Percentiles rank a stretch among this genome's conserved stretches.
phyloP scores from a whole-genome alignment of 73 alveolate genomes.

The Uronychia binucleata region DNA sequence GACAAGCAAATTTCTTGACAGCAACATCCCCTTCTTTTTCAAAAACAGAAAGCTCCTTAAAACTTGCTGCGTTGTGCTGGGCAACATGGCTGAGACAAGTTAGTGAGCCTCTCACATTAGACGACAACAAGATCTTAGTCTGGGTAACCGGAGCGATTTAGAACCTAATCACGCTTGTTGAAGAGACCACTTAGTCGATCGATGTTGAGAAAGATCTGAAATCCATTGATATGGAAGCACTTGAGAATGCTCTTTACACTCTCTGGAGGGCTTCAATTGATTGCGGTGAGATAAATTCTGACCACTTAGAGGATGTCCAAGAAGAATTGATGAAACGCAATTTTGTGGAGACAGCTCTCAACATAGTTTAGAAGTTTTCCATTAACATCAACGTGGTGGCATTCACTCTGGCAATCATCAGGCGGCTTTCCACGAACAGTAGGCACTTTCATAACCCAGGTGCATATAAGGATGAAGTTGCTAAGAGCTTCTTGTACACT shows the following conservation, averaged over 20 bases:
- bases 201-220: neutral
- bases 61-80: conserved; percentile 45
- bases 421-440: conserved; percentile 40
- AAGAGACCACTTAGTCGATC: neutral
- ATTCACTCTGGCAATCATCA: conserved; percentile 42
- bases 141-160: conserved; percentile 48
- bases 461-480: conserved; percentile 31
- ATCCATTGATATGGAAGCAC: neutral
- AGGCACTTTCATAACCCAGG: neutral
- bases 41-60: conserved; percentile 18
- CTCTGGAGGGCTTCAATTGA: conserved; percentile 48
- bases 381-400: conserved; percentile 38
- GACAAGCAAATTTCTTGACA: conserved; percentile 37
- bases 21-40: conserved; percentile 24
- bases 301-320: conserved; percentile 22
- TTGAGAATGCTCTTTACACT: conserved; percentile 24
- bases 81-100: conserved; percentile 38
- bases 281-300: conserved; percentile 11
- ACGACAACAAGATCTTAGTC: conserved; percentile 42
- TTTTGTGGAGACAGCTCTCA: conserved; percentile 30
- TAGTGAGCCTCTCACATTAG: neutral
- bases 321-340: conserved; percentile 40
- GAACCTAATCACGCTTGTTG: conserved; percentile 2
- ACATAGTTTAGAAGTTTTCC: conserved; percentile 19
- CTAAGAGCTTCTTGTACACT: conserved; percentile 37